Base-by-base conservation (phyloP, 2,329 filamentous ascomycete genomes). In the Tolypocladium inflatum region DNA sequence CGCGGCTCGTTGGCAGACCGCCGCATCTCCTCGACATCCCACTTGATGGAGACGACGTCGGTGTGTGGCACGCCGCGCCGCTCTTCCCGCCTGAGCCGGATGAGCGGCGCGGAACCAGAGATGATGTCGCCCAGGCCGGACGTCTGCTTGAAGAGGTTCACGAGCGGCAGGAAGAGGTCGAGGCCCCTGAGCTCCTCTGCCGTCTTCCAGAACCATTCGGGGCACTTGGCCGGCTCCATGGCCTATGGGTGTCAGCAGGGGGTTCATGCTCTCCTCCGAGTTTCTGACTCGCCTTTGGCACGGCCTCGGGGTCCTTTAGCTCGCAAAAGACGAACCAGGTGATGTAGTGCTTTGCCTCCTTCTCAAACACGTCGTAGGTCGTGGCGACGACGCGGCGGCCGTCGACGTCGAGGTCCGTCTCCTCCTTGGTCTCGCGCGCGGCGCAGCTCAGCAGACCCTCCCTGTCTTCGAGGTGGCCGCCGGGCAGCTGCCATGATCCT, bases 381-480 rank as follows among this genome's bases (percentile, higher is more conserved):
- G 83, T 79, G 0, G 80, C 82, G 1, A 86, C 62, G 43, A 87
- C 78, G 52, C 74, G 76, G 41, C 81, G 54, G 8, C 79, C 76
- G 1, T 69, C 74, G 1, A 91, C 75, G 0, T 71, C 64, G 0
- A 91, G 75, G 0, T 81, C 86, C 0, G 89, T 90, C 66, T 93
- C 89, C 68, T 93, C 89, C 0, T 82, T 67, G 0, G 82, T 76
- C 70, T 93, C 89, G 4, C 89, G 80, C 53, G 73, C 78, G 0
- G 88, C 87, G 59, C 88, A 91, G 0, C 71, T 69, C 23, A 83
- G 76, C 38, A 84, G 78, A 2, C 76, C 76, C 67, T 93, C 89
- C 61, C 81, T 80, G 58, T 82, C 80, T 60, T 93, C 89, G 19
- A 92, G 79, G 65, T 93, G 88, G 0, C 89, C 90, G 26, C 89